Evolutionary conservation across 2,329 filamentous ascomycete species (phyloP), one percentile per base, ranked within the genome.

Genomic region (Hypoxylon sp.): DNA sequence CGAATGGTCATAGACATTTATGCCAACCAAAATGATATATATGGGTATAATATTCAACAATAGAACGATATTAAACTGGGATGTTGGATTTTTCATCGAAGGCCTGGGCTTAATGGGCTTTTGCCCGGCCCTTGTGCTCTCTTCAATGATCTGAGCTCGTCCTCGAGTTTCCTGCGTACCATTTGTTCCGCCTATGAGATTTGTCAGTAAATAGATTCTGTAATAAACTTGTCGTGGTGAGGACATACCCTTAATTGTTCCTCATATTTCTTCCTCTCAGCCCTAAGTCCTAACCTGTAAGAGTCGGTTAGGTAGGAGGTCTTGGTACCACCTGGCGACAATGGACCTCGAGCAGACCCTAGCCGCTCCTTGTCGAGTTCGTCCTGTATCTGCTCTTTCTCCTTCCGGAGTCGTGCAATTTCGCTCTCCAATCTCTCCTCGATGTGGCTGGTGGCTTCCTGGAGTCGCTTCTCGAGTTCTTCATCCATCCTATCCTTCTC

Each of bases 261-360:
- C 59, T 78, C 78, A 63, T 78, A 75, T 54, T 79, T 79, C 76
- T 78, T 78, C 59, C 78, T 72, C 67, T 78, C 77, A 14, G 76
- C 73, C 53, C 76, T 74, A 13, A 79, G 69, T 14, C 76, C 77
- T 14, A 72, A 63, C 44, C 77, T 72, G 71, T 78, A 79, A 6
- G 76, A 77, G 35, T 78, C 77, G 44, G 78, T 79, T 33, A 79
- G 66, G 71, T 77, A 77, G 6, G 76, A 75, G 22, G 76, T 78
- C 69, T 73, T 75, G 35, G 65, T 64, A 22, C 74, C 74, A 22
- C 74, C 71, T 8, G 77, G 75, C 17, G 76, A 76, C 14, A 74
- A 55, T 33, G 76, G 72, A n/a, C 59, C 67, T 62, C 67, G 70
- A 17, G 67, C 73, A 19, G 70, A 67, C 57, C 73, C 74, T 5